Evolutionary conservation across 345 rosid genomes (phyloP), one percentile per base, ranked within the genome.

Genomic region (Eucalyptus cloeziana): DNA sequence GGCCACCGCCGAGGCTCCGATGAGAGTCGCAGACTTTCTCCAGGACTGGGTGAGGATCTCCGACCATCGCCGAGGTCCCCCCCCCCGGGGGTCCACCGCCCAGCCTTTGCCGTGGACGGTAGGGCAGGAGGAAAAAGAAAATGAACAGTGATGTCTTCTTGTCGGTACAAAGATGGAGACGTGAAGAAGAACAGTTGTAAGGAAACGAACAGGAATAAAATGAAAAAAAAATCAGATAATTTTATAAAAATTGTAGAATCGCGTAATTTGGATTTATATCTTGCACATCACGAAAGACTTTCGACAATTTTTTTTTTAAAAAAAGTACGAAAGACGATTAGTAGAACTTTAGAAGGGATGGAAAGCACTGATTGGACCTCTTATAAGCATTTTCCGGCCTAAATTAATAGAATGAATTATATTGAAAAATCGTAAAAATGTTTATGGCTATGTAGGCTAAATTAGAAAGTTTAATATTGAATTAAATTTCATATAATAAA

Each of bases 381-480:
- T 52, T 52, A 1, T 52, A 52, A 52, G 58, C 10, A 52, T 52
- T 52, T 51, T 52, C 4, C 10, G 0, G 58, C 25, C 2, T 52
- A 56, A 4, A 52, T 52, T 52, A 2, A 52, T 1, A 2, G 30
- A 6, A 62, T 62, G 8, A 1, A 30, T 30, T 62, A 30, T 13
- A 62, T 62, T 30, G 4, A 13, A 62, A 62, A 25, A 60, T 60
- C 15, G 2, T 6, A 1, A 62, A 30, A 62, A 60, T 0, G 1
- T 30, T 30, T 30, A 62, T 62, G 33, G 4, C 2, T 13, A 62
- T 12, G 5, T 27, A 13, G 8, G 69, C 8, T 62, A 62, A 62
- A 30, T 30, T 62, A 13, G 8, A 62, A 60, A 62, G 7, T 13
- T 62, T 62, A 13, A 3, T 0, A 62, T 13, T 30, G 69, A 62